These are phyloP conservation scores for Gossypium aridum DNA, from an alignment of 441 rosid genomes.

Conservation along the genomic window DNA sequence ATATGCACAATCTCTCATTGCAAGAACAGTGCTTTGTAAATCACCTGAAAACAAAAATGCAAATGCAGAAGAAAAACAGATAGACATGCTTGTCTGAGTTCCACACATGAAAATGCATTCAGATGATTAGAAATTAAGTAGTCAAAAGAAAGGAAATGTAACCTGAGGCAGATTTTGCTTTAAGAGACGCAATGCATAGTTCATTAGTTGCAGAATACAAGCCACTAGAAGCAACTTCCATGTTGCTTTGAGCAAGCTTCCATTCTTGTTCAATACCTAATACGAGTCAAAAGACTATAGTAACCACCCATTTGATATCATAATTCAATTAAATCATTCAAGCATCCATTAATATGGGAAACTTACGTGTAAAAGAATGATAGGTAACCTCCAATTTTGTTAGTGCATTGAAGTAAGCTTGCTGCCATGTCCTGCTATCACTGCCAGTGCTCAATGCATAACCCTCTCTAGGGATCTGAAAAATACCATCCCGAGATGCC, in stretches of 20 bases:
- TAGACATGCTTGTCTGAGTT: background rate
- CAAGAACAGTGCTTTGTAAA: slow-evolving; percentile 70
- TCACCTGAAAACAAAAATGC: slow-evolving; percentile 50
- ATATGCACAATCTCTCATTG: slow-evolving; percentile 88
- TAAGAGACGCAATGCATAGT: slow-evolving; percentile 65
- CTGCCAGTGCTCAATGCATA: slow-evolving; percentile 37
- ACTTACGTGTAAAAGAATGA: slow-evolving; percentile 84
- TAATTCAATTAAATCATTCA: slow-evolving; percentile 1
- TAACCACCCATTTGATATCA: slow-evolving; percentile 6
- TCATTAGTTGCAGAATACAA: slow-evolving; percentile 77
- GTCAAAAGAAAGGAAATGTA: slow-evolving; percentile 19
- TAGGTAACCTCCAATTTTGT: slow-evolving; percentile 69
- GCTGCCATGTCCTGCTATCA: slow-evolving; percentile 81
- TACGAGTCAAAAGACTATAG: slow-evolving; percentile 7
- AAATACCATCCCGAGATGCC: slow-evolving; percentile 87
- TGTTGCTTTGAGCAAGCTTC: slow-evolving; percentile 76
- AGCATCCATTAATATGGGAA: slow-evolving; percentile 13
- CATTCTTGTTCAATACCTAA: slow-evolving; percentile 85
- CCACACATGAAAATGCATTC: slow-evolving; percentile 10
- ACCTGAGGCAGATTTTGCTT: slow-evolving; percentile 97
- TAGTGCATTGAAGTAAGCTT: slow-evolving; percentile 61
- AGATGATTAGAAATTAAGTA: background rate
- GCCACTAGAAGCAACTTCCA: slow-evolving; percentile 82
- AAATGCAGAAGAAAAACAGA: slow-evolving; percentile 9
- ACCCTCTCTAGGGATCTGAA: slow-evolving; percentile 53